Percentiles rank a stretch among this genome's conserved stretches.
These are phyloP conservation scores for Penicillium concentricum DNA, from an alignment of 2,329 filamentous ascomycete species.

Conservation along the genomic window DNA sequence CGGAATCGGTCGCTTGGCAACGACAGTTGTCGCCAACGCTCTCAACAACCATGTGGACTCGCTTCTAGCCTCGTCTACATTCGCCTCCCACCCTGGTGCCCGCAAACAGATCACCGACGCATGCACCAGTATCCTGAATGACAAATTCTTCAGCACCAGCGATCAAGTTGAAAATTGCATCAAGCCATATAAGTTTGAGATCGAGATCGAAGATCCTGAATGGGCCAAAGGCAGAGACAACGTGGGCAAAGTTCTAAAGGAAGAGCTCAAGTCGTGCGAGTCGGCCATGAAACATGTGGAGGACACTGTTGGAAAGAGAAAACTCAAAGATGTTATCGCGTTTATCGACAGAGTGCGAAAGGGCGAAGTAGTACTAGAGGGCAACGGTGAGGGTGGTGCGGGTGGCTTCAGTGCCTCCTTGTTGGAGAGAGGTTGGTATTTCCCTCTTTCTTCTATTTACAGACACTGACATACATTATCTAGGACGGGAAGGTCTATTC, in stretches of 20 bases:
- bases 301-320: conserved; percentile 72
- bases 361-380: conserved; percentile 81
- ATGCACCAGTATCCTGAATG: conserved; percentile 83
- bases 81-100: conserved; percentile 86
- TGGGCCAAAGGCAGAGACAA: conserved; percentile 86
- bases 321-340: conserved; percentile 81
- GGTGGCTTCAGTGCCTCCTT: conserved; percentile 90
- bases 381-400: conserved; percentile 77
- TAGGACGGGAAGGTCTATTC: conserved; percentile 90
- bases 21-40: conserved; percentile 84
- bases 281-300: conserved; percentile 74
- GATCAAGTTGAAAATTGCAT: conserved; percentile 99
- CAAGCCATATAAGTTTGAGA: conserved; percentile 97
- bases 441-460: too few relatives aligned
- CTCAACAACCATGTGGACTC: conserved; percentile 80
- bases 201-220: conserved; percentile 88
- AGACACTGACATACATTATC: neutral
- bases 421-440: conserved; percentile 69
- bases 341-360: conserved; percentile 90
- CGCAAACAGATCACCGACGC: conserved; percentile 90
- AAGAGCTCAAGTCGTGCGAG: conserved; percentile 82
- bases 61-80: conserved; percentile 77
- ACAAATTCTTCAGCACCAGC: conserved; percentile 93
- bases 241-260: conserved; percentile 75
- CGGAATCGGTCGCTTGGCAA: conserved; percentile 88